Base-by-base conservation (phyloP, 805 yeast species). In the Blastobotrys parvus region DNA sequence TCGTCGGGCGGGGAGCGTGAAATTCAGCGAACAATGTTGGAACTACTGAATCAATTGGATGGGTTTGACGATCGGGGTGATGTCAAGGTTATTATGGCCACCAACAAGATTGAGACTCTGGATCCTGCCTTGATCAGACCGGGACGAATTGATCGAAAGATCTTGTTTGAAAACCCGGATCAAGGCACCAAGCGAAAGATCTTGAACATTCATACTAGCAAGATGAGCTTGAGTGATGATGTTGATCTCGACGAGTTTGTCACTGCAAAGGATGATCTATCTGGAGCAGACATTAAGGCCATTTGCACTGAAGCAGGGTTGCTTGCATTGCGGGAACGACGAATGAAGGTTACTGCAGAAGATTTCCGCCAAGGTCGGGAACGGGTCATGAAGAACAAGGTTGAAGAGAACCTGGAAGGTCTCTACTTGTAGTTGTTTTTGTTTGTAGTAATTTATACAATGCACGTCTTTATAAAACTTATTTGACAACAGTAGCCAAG, bases 41-140 rank as follows among this genome's bases (percentile, higher is more conserved):
- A 89, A 67, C 70, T 90, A 57, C 75, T 90, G 58, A 90, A 90
- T 64, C 97, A 90, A 66, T 74, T 90, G 57, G 97, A 90, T 64
- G 97, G 97, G 18, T 90, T 90, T 62, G 97, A 89, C 62, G 96
- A 90, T 61, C 77, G 97, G 53, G 96, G 96, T 45, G 96, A 90
- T 61, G 94, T 90, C 52, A 90, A 90, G 71, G 96, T 90, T 40
- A 88, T 90, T 52, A 90, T 90, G 97, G 97, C 97, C 31, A 90
- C 97, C 13, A 90, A 90, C 68, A 89, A 85, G 63, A 84, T 90
- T 56, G 97, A 90, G 67, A 75, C 88, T 18, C 71, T 90, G 54
- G 97, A 90, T 67, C 97, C 97, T 6, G 97, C 97, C 2, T 73
- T 90, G 57, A 82, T 90, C 54, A 80, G 97, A 66, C 97, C 97